These are phyloP conservation scores for Sapria himalayana DNA, from an alignment of 345 rosid species.

Conservation along the genomic window DNA sequence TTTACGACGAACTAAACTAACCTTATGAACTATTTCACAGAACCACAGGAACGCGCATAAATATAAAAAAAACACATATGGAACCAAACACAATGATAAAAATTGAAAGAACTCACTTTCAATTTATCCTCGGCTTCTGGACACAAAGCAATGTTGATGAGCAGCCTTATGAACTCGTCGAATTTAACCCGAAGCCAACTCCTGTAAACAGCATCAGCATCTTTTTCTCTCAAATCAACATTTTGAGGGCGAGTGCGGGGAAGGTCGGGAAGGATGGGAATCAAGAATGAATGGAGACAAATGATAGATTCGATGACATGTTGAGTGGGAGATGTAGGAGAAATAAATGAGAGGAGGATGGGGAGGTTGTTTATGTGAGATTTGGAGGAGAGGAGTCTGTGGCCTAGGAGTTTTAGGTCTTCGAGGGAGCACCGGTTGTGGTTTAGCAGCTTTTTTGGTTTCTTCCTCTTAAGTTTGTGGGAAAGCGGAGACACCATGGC, in stretches of 20 bases:
- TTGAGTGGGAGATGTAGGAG: slow-evolving; percentile 40
- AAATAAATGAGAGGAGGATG: slow-evolving; percentile 42
- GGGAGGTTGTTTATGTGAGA: slow-evolving; percentile 65
- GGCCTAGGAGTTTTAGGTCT: slow-evolving; percentile 45
- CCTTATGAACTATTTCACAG: too few relatives aligned
- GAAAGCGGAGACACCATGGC: not conserved
- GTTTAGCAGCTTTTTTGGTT: too few relatives aligned
- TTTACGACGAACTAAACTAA: too few relatives aligned
- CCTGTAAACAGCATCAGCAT: slow-evolving; percentile 34
- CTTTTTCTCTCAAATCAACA: slow-evolving; percentile 9
- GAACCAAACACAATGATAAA: not conserved
- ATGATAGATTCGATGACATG: slow-evolving; percentile 60
- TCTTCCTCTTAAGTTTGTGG: too few relatives aligned
- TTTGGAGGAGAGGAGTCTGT: slow-evolving; percentile 55
- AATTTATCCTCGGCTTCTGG: slow-evolving; percentile 29
- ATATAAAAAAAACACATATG: not conserved
- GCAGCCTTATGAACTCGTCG: slow-evolving; percentile 38
- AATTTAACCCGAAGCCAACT: slow-evolving; percentile 76
- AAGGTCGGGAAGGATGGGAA: slow-evolving; percentile 54
- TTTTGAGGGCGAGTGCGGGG: slow-evolving; percentile 21
- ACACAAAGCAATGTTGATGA: slow-evolving; percentile 27
- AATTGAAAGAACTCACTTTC: slow-evolving; percentile 17
- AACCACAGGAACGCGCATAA: too few relatives aligned
- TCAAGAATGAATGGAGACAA: slow-evolving; percentile 79
- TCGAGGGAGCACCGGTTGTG: too few relatives aligned